A percentile compares a stretch with the other conserved stretches of the same genome.
These are phyloP conservation scores for Moniliophthora roreri DNA, from an alignment of 1,284 basidiomycete species.

Conservation along the genomic window DNA sequence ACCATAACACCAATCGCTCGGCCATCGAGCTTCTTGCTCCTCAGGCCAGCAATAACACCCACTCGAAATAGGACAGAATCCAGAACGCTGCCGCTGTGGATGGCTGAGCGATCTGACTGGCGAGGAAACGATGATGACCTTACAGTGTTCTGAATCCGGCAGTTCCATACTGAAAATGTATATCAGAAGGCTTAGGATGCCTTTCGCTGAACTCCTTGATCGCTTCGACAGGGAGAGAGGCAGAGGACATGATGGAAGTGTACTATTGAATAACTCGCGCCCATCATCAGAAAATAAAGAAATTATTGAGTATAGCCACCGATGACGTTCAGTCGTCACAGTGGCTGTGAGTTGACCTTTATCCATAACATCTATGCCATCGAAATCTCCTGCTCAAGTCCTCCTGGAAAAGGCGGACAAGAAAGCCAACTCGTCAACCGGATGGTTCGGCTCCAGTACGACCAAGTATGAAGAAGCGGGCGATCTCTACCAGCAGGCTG, in stretches of 20 bases:
- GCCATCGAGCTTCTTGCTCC: conserved; percentile 89
- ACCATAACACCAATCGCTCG: conserved; percentile 98
- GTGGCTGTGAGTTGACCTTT: background rate
- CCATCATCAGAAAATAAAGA: background rate
- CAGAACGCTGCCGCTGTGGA: conserved; percentile 71
- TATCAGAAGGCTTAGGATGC: conserved; percentile 63
- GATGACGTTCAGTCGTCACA: conserved; percentile 8
- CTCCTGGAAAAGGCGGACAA: conserved; percentile 89
- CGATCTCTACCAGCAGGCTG: conserved; percentile 92
- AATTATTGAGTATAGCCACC: background rate
- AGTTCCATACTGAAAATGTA: conserved; percentile 88
- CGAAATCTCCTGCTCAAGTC: conserved; percentile 66
- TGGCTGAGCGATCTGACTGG: conserved; percentile 18
- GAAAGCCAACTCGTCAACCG: conserved; percentile 79
- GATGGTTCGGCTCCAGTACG: conserved; percentile 83
- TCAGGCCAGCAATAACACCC: conserved; percentile 86
- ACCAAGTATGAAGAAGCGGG: conserved; percentile 92
- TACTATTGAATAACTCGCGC: background rate
- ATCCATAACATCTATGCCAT: conserved; percentile 35
- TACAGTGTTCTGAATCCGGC: conserved; percentile 94
- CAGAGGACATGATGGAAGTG: conserved; percentile 37
- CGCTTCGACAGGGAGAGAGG: conserved; percentile 36
- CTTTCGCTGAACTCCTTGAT: conserved; percentile 51
- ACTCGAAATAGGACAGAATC: conserved; percentile 94
- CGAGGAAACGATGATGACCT: conserved; percentile 30